phyloP scores from a whole-genome alignment of 257 asterid genomes.

The Oldenlandia corymbosa region DNA sequence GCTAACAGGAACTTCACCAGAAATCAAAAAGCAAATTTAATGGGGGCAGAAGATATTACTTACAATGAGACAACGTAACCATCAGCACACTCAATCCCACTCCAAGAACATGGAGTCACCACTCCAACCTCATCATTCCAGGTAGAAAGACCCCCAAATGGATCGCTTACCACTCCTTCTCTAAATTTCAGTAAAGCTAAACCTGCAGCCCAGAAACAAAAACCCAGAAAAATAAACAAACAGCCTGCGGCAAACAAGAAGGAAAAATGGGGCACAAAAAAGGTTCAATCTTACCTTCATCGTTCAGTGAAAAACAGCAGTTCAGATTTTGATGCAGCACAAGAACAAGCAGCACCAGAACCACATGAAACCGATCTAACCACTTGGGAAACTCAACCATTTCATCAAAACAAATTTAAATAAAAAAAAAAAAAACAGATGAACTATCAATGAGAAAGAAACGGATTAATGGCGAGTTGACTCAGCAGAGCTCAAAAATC shows the following conservation, averaged over 20 bases:
- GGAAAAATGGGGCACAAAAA: background rate
- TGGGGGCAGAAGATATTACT: slow-evolving; percentile 24
- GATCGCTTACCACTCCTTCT: slow-evolving; percentile 52
- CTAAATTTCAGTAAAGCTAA: slow-evolving; percentile 56
- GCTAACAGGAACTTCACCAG: background rate
- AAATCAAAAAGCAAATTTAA: background rate
- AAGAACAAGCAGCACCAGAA: slow-evolving; percentile 19
- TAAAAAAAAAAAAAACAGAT: background rate
- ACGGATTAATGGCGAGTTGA: slow-evolving; percentile 28
- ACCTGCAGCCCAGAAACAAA: slow-evolving; percentile 36
- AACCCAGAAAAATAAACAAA: background rate
- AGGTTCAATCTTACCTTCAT: slow-evolving; percentile 50
- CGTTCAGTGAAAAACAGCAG: slow-evolving; percentile 34
- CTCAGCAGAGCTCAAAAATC: slow-evolving; percentile 29
- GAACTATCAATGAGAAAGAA: slow-evolving; percentile 17
- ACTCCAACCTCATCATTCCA: slow-evolving; percentile 61
- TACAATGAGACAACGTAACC: slow-evolving; percentile 65
- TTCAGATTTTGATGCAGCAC: slow-evolving; percentile 22
- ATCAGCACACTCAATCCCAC: slow-evolving; percentile 63
- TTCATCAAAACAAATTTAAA: slow-evolving; percentile 6
- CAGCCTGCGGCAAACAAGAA: background rate
- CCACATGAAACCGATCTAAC: slow-evolving; percentile 12
- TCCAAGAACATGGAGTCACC: slow-evolving; percentile 68
- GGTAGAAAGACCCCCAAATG: slow-evolving; percentile 51
- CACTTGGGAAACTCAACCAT: slow-evolving; percentile 30